Evolutionary conservation across 805 yeast genomes (phyloP).

Genomic region (Ogataea saltuana): DNA sequence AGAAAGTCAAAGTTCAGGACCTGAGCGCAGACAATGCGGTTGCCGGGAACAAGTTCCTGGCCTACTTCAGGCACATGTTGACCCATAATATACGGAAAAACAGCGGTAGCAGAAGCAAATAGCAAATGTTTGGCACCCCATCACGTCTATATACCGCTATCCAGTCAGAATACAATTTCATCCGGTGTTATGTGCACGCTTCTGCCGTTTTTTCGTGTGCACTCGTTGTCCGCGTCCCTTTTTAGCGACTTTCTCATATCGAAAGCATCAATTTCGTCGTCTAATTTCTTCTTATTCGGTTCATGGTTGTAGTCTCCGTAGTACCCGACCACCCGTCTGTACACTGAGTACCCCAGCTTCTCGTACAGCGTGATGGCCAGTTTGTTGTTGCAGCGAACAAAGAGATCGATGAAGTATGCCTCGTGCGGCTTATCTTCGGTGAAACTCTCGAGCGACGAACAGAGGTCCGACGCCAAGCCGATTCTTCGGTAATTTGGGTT

Average conservation of each 20-base stretch:
- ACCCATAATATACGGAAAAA: conserved; percentile 20
- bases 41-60: conserved; percentile 19
- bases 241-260: conserved; percentile 75
- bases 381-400: conserved; percentile 82
- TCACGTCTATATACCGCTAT: background rate
- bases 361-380: conserved; percentile 83
- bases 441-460: conserved; percentile 68
- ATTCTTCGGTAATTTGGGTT: conserved; percentile 79
- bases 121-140: background rate
- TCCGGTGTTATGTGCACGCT: conserved; percentile 61
- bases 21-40: conserved; percentile 10
- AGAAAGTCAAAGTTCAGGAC: conserved; percentile 17
- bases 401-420: conserved; percentile 84
- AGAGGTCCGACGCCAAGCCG: conserved; percentile 80
- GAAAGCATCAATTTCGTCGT: conserved; percentile 82
- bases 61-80: conserved; percentile 23
- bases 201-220: conserved; percentile 62
- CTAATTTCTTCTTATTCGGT: conserved; percentile 41
- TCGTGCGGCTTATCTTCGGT: conserved; percentile 75
- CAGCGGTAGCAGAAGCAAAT: conserved; percentile 10
- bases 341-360: conserved; percentile 81
- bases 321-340: conserved; percentile 84
- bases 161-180: conserved; percentile 56
- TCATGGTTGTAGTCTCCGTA: conserved; percentile 57
- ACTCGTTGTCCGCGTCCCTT: conserved; percentile 53